Base-by-base conservation (phyloP, 441 rosid genomes). In the Brassica balearica region DNA sequence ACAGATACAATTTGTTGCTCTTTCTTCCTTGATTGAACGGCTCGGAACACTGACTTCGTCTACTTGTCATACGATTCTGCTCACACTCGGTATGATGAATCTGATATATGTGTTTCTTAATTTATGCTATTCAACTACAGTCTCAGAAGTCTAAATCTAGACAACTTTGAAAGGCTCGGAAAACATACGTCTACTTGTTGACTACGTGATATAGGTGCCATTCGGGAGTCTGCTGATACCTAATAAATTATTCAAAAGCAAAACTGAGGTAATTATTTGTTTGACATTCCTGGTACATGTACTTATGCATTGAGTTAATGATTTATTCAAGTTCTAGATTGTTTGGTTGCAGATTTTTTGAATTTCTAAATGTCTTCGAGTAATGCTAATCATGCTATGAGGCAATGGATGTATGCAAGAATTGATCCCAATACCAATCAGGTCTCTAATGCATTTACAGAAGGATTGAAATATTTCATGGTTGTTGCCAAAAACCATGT, bases 321-420 rank as follows among this genome's bases (percentile, higher is more conserved):
- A 43, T 43, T 43, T 43, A 43, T 43, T 43, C 12, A 43, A 43
- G 4, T 43, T 11, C 51, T 43, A 10, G 51, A 43, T 43, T 43
- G 51, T n/a, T 43, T 43, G 51, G 3, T 43, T 43, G 51, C 51
- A 43, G 5, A 9, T 43, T 43, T 43, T 43, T 43, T 43, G 4
- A 43, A 43, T 34, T 43, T 43, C 51, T 43, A 43, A 69, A 51
- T 69, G 43, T 51, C 25, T 27, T 51, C 62, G 15, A 27, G 62
- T 27, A 51, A 51, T 14, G 15, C 10, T 25, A 0, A 7, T n/a
- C 6, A 25, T 51, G 72, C 5, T 68, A 25, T 5, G 5, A 25
- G 43, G 15, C 43, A 68, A 27, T 68, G 72, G 61, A 68, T 68
- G 62, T 68, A 68, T 27, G 43, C 5, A 51, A 69, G 27, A 69